These are phyloP conservation scores for Vitis amurensis DNA, from an alignment of 164 flowering plant genomes.

Conservation along the genomic window DNA sequence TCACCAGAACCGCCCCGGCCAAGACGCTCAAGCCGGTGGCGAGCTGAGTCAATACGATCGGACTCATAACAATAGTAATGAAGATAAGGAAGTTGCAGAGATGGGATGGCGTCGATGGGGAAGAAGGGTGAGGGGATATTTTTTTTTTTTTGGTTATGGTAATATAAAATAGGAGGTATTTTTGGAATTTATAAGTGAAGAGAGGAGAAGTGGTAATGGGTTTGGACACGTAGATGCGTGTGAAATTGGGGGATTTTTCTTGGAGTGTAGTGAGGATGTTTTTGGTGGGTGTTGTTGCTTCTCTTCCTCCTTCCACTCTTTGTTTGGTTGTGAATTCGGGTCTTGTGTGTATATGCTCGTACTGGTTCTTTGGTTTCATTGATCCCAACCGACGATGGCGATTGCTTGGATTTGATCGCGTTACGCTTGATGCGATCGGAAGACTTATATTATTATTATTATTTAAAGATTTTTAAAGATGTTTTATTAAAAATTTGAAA, in stretches of 20 bases:
- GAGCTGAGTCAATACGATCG: slow-evolving; percentile 64
- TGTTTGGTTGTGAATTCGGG: too few relatives aligned
- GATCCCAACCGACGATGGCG: too few relatives aligned
- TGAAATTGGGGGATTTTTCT: slow-evolving; percentile 6
- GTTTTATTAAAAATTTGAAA: too few relatives aligned
- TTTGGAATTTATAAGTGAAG: too few relatives aligned
- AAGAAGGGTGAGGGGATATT: not conserved
- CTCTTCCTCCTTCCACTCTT: not conserved
- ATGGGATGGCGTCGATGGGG: not conserved
- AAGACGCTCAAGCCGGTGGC: slow-evolving; percentile 88
- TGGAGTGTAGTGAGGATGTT: slow-evolving; percentile 10
- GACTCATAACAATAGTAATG: slow-evolving; percentile 36
- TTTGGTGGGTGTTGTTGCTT: not conserved
- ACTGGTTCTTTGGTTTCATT: too few relatives aligned
- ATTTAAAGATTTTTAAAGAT: too few relatives aligned
- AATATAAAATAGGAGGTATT: too few relatives aligned
- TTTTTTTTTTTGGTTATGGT: not conserved
- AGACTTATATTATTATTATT: too few relatives aligned
- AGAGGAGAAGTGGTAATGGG: slow-evolving; percentile 26
- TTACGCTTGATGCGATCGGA: too few relatives aligned
- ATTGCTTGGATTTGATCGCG: too few relatives aligned
- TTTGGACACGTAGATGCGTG: slow-evolving; percentile 42
- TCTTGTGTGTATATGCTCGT: too few relatives aligned
- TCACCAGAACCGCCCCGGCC: slow-evolving; percentile 82
- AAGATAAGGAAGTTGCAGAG: not conserved